Conservation (phyloP, 2,329 filamentous ascomycete genomes). For the Phialocephala sp. region DNA sequence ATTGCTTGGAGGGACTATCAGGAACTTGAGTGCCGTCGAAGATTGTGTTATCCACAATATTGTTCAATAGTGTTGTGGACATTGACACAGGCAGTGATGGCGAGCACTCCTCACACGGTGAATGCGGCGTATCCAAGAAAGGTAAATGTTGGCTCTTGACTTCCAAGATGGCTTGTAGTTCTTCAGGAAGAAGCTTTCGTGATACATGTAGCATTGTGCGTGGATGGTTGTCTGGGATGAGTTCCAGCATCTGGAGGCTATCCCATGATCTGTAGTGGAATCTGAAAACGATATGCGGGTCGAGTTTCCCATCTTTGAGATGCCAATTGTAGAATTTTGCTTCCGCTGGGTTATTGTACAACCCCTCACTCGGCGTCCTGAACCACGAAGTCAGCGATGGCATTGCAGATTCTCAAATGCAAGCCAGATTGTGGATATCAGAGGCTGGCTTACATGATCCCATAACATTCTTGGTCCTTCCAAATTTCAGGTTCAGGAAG, state of each 20-base stretch:
- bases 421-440: neutral
- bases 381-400: neutral
- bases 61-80: neutral
- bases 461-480: conserved; percentile 55
- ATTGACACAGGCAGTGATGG: neutral
- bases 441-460: conserved; percentile 55
- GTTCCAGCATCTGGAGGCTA: conserved; percentile 53
- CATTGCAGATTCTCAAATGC: neutral
- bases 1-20: neutral
- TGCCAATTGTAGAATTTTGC: conserved; percentile 58
- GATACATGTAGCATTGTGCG: neutral
- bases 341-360: conserved; percentile 57
- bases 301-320: conserved; percentile 56
- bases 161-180: neutral
- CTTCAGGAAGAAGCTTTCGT: conserved; percentile 5
- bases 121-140: neutral
- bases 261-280: conserved; percentile 63
- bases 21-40: neutral
- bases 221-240: conserved; percentile 44
- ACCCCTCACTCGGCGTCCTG: conserved; percentile 58
- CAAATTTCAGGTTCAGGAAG: conserved; percentile 51
- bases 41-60: neutral
- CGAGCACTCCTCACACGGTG: neutral
- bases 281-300: conserved; percentile 58
- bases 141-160: neutral